Base-by-base conservation (phyloP, 1,284 basidiomycete genomes). In the Hypsizygus ulmarius region DNA sequence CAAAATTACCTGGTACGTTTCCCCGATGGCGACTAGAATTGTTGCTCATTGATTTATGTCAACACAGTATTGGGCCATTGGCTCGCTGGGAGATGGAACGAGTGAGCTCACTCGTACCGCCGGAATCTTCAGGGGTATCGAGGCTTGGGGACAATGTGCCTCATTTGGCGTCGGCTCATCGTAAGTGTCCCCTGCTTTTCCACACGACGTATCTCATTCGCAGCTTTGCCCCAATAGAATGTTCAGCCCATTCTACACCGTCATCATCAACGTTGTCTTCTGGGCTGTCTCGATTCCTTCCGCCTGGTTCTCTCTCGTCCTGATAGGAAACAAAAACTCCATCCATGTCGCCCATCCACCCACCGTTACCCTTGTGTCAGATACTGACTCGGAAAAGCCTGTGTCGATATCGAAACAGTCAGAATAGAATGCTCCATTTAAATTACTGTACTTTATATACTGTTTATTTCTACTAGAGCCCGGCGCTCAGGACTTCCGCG, bases 111-210 rank as follows among this genome's bases (percentile, higher is more conserved):
- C 55, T 10, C 55, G 57, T 28, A 51, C 53, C 27, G 50, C 59
- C 3, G 51, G 52, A 9, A 43, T 59, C 29, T 47, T 56, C 15
- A 44, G 50, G 15, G 55, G 56, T n/a, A 39, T 57, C 28, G 52
- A 58, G 30, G 55, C 54, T 1, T 60, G 50, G 52, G 52, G 55
- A 8, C 53, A 58, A 39, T 57, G 56, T 29, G 51, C 52, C 19
- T 51, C 55, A n/a, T 58, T 59, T 46, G 53, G 58, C 5, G 49
- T 57, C 33, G 55, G 53, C 34, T 59, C 54, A 10, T 59, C 55
- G 58, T 57, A 40, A n/a, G 53, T 54, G 11, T 40, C 8, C 16
- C 7, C 6, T 21, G 3, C 11, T 25, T 11, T 2, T 8, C 8
- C 9, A 28, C 3, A 32, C 14, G 34, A 12, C 12, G 11, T 15